These are phyloP conservation scores for Nyctanthes arbortristis DNA, from an alignment of 257 asterid species.

Conservation along the genomic window DNA sequence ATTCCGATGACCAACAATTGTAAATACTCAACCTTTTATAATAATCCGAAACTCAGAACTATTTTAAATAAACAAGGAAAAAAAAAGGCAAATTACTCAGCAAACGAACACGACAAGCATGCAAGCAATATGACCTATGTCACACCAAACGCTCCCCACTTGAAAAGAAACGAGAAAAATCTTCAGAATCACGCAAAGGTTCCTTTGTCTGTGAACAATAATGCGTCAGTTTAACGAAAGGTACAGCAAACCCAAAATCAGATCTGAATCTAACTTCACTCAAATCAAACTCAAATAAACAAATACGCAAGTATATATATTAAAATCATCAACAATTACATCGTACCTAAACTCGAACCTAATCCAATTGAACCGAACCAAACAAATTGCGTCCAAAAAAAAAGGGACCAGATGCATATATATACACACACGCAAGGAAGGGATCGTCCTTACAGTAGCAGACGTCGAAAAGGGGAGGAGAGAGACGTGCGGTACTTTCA, in stretches of 20 bases:
- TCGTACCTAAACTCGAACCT: neutral
- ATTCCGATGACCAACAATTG: neutral
- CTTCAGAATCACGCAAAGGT: conserved; percentile 14
- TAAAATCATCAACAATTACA: neutral
- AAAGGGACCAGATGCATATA: neutral
- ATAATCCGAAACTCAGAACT: neutral
- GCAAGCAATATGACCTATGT: neutral
- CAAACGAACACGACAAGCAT: neutral
- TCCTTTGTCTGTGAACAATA: neutral
- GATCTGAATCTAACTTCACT: conserved; percentile 12
- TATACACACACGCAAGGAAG: neutral
- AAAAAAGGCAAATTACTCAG: neutral
- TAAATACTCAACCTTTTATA: conserved; percentile 9
- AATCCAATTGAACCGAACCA: neutral
- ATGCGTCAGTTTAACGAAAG: conserved; percentile 9
- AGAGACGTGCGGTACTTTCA: neutral
- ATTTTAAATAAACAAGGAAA: neutral
- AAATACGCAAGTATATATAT: neutral
- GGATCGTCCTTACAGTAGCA: neutral
- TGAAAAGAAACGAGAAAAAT: conserved; percentile 9
- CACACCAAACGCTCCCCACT: conserved; percentile 29
- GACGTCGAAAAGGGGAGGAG: neutral
- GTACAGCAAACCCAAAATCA: conserved; percentile 7
- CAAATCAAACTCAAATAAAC: neutral
- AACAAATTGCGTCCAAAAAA: neutral